Conservation (phyloP, 345 rosid species). For the Boechera stricta region DNA sequence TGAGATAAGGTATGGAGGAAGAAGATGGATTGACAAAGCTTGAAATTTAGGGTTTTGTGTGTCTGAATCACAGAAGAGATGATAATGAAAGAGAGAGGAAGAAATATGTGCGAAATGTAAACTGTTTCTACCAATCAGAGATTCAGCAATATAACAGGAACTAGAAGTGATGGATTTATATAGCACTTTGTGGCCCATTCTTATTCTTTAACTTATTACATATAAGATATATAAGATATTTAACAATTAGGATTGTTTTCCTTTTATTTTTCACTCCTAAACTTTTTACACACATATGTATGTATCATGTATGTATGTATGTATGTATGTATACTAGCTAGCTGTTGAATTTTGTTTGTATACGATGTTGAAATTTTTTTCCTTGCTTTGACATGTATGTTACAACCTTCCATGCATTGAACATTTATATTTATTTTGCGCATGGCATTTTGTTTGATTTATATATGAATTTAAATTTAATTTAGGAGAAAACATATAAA, state of each 20-base stretch:
- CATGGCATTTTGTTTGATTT: not conserved
- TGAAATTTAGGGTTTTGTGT: slow-evolving; percentile 28
- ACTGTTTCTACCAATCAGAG: slow-evolving; percentile 41
- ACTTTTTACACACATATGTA: not conserved
- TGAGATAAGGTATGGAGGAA: slow-evolving; percentile 41
- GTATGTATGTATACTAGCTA: slow-evolving; percentile 1
- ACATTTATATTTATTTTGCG: not conserved
- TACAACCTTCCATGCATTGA: slow-evolving; percentile 14
- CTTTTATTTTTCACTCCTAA: slow-evolving; percentile 3
- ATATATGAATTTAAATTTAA: not conserved
- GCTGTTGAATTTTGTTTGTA: not conserved
- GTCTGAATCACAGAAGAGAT: slow-evolving; percentile 16
- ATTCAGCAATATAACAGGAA: not conserved
- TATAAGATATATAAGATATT: not conserved
- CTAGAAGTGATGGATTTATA: slow-evolving; percentile 43
- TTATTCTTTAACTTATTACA: slow-evolving; percentile 39
- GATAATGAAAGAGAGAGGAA: slow-evolving; percentile 34
- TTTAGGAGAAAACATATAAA: not conserved
- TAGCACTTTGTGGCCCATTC: slow-evolving; percentile 52
- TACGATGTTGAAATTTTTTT: not conserved
- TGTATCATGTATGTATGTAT: not conserved
- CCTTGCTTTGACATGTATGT: slow-evolving; percentile 25
- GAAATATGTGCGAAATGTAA: slow-evolving; percentile 23
- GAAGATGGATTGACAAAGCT: slow-evolving; percentile 44
- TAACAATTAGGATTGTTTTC: slow-evolving; percentile 4